Percentiles rank a stretch among this genome's conserved stretches.
phyloP scores from a whole-genome alignment of 1,284 basidiomycete species.

The Thecaphora thlaspeos region DNA sequence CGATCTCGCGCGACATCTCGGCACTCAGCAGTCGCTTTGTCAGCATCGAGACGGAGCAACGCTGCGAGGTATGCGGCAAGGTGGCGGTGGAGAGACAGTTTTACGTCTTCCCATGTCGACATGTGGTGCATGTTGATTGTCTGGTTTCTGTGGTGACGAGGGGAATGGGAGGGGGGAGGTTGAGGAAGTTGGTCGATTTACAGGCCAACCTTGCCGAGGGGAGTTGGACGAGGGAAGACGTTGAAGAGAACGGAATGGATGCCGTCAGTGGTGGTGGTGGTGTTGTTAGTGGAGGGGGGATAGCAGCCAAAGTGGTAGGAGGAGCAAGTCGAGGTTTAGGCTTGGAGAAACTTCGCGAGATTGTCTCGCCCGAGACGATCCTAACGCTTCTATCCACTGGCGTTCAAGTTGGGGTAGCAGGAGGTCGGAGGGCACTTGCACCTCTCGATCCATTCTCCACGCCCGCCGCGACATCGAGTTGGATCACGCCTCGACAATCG shows the following conservation, averaged over 20 bases:
- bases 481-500: constrained; percentile 1
- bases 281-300: too few species aligned
- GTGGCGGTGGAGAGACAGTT: constrained; percentile 83
- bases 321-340: constrained; percentile 25
- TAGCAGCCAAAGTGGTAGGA: neutral
- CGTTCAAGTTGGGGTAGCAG: constrained; percentile 45
- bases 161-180: constrained; percentile 42
- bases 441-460: constrained; percentile 50
- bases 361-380: constrained; percentile 51
- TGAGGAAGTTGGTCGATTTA: constrained; percentile 49
- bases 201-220: constrained; percentile 35
- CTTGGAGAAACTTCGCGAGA: constrained; percentile 50
- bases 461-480: constrained; percentile 26
- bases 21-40: constrained; percentile 87
- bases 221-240: too few species aligned
- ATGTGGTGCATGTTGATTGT: constrained; percentile 65
- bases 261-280: neutral
- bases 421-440: constrained; percentile 39
- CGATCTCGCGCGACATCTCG: constrained; percentile 87
- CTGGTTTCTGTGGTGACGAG: constrained; percentile 53
- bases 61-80: constrained; percentile 77
- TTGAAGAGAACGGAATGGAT: too few species aligned
- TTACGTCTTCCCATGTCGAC: constrained; percentile 97
- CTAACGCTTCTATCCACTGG: constrained; percentile 52
- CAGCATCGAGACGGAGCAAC: constrained; percentile 82